Evolutionary conservation across 2,329 filamentous ascomycete genomes (phyloP), one percentile per base, ranked within the genome.

Genomic region (Exophiala viscosa): DNA sequence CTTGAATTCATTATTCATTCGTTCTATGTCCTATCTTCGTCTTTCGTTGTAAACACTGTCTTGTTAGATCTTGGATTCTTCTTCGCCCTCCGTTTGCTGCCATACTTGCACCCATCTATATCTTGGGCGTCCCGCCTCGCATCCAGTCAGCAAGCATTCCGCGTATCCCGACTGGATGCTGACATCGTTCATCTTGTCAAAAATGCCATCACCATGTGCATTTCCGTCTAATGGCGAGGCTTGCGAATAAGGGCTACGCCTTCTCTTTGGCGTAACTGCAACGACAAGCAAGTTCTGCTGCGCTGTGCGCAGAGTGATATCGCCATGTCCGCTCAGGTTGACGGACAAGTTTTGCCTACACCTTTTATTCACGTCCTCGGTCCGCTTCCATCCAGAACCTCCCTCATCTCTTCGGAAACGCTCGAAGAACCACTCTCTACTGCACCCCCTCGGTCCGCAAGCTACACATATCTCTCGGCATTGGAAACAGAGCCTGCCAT

Each of bases 391-490:
- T 54, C 59, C 10, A 36, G 23, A 28, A 28, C 45, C 20, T 38
- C 53, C 32, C 28, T 57, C 20, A 33, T 45, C 45, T 39, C 41
- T 34, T 36, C 45, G 33, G 45, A 45, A 20, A 18, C 36, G 35
- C 45, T 34, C 23, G 20, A 45, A 45, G 45, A 45, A n/a, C 36
- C 31, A 34, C 44, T 35, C 45, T 20, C 47, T 5, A 18, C 42
- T 14, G 62, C 66, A 35, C 59, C 83, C 28, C 74, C 76, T 23
- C 75, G 80, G 51, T 76, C 81, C 43, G 81, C 81, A 31, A 84
- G 81, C 61, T 83, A 80, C 66, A 80, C 77, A 42, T 75, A 78
- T 58, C 65, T 83, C n/a, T 73, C 77, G 3, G 67, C 63, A 23
- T 64, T 73, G 14, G 57, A 69, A 23, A 62, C 66, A 23, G 69